Evolutionary conservation across 2,329 filamentous ascomycete genomes (phyloP).

Genomic region (Calcarisporium arbuscula): DNA sequence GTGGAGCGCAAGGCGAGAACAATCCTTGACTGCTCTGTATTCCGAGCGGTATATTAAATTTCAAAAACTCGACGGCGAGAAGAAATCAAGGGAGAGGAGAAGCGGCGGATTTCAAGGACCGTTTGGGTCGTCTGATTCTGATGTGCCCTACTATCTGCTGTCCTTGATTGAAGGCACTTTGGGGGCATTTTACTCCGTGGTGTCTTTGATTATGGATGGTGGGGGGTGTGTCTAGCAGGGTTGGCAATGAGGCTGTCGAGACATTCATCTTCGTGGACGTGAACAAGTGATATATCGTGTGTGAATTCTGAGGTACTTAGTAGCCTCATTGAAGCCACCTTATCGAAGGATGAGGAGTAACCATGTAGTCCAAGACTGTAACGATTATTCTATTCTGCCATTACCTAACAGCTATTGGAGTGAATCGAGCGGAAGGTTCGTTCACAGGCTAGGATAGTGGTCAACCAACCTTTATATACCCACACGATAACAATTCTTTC

Average conservation of each 20-base stretch:
- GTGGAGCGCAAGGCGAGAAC: slow-evolving; percentile 71
- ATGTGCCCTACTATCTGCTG: slow-evolving; percentile 31
- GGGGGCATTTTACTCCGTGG: not conserved
- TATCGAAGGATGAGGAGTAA: too few species aligned
- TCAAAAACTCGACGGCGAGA: slow-evolving; percentile 17
- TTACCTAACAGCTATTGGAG: too few species aligned
- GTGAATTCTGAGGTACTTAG: too few species aligned
- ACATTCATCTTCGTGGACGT: too few species aligned
- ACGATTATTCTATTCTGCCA: too few species aligned
- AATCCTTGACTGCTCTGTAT: slow-evolving; percentile 71
- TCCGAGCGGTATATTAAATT: slow-evolving; percentile 64
- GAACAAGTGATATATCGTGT: too few species aligned
- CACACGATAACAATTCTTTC: too few species aligned
- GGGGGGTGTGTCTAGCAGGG: slow-evolving; percentile 23
- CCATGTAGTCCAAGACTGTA: too few species aligned
- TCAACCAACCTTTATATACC: too few species aligned
- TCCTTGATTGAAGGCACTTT: slow-evolving; percentile 6
- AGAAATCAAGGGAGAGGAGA: slow-evolving; percentile 26
- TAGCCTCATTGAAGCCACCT: too few species aligned
- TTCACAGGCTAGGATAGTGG: too few species aligned
- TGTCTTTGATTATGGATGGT: slow-evolving; percentile 9
- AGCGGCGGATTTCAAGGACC: slow-evolving; percentile 34
- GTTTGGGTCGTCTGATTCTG: slow-evolving; percentile 34
- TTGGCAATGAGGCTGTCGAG: slow-evolving; percentile 34
- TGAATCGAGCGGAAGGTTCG: too few species aligned